These are phyloP conservation scores for Beauveria medogensis DNA, from an alignment of 2,329 filamentous ascomycete species.

Conservation along the genomic window DNA sequence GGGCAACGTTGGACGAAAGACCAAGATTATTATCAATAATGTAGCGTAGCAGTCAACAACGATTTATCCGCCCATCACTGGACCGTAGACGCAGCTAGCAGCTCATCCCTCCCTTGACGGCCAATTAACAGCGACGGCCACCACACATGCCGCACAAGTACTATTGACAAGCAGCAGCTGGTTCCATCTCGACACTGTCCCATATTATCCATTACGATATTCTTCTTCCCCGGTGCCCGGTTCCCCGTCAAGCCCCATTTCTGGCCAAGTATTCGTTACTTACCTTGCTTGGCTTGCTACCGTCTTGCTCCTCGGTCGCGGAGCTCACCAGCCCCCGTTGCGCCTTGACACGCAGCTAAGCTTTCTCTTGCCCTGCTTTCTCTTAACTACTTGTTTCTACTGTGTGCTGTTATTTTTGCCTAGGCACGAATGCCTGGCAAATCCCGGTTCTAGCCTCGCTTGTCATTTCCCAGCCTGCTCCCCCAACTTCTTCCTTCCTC, in stretches of 20 bases:
- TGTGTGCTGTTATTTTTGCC: not conserved
- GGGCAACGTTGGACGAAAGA: no score
- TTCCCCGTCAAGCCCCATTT: not conserved
- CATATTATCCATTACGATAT: not conserved
- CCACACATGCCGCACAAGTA: constrained; percentile 5
- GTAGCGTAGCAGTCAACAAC: not conserved
- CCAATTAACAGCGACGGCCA: constrained; percentile 2
- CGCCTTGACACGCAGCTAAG: not conserved
- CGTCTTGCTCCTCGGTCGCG: not conserved
- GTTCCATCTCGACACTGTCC: no score
- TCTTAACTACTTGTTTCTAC: not conserved
- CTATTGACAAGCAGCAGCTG: not conserved
- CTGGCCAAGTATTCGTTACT: not conserved
- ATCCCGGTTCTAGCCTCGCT: constrained; percentile 1
- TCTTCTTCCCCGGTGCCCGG: not conserved
- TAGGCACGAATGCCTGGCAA: not conserved
- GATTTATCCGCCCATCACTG: not conserved
- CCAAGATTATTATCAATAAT: no score
- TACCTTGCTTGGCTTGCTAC: not conserved
- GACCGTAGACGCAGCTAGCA: not conserved
- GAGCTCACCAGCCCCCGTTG: not conserved
- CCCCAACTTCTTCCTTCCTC: not conserved
- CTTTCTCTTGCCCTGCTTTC: not conserved
- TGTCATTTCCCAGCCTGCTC: not conserved
- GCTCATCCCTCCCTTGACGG: not conserved